Base-by-base conservation (phyloP, 1,284 basidiomycete genomes). In the Mycena sp. region DNA sequence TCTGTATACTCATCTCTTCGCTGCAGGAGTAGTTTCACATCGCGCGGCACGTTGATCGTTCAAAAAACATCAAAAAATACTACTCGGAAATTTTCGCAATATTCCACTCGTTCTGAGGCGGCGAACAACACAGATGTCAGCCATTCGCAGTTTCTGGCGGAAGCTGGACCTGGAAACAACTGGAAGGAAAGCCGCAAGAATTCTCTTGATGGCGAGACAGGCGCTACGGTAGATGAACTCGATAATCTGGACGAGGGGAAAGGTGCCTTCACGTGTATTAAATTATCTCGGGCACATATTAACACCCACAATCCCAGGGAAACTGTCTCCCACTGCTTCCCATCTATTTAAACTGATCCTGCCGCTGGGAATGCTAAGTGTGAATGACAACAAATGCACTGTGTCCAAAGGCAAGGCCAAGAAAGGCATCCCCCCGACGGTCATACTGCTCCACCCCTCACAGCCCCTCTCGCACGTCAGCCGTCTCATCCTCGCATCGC, bases 261-360 rank as follows among this genome's bases (percentile, higher is more conserved):
- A 55, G 62, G 62, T 21, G 25, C 23, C 56, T 62, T 21, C n/a
- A 46, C 6, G 12, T n/a, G 16, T 1, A 38, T 4, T 9, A 37
- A 9, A 14, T 6, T 12, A 9, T 26, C 11, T 11, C 10, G 16
- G 7, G 12, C 7, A 7, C 26, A 19, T 3, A 46, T 40, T 64
- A 12, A 63, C 21, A 12, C 28, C n/a, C 0, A 28, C 11, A 6
- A 21, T 17, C 7, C 4, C 71, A 85, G 87, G 87, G 16, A 87
- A 87, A 74, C 75, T 89, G 3, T 81, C 83, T 3, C 85, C 87
- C 1, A 91, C 88, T 0, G 81, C 84, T 0, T 87, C 86, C 0
- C 88, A 89, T 69, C 73, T 90, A 14, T 88, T 89, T 80, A 89
- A 89, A 71, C 78, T 90, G 17, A 84, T 89, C 48, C 73, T 90